Evolutionary conservation across 345 rosid species (phyloP).

Genomic region (Luvunga scandens): DNA sequence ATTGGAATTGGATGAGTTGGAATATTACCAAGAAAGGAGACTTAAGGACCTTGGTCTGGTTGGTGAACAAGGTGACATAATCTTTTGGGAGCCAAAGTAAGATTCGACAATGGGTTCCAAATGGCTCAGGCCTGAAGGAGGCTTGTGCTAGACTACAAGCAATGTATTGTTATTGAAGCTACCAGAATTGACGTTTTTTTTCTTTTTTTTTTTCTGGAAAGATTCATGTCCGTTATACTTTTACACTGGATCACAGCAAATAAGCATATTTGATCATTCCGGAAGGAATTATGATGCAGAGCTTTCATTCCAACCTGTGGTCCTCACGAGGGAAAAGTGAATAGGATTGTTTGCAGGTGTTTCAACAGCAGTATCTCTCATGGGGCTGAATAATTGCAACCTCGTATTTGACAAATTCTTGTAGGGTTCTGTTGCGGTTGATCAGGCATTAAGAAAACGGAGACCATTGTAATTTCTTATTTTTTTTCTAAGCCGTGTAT

Average conservation of each 20-base stretch:
- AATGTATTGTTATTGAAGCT: not conserved
- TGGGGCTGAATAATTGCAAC: too few species aligned
- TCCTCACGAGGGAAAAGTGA: not conserved
- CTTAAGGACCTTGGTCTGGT: slow-evolving; percentile 86
- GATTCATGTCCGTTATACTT: not conserved
- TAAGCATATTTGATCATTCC: not conserved
- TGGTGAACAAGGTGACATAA: slow-evolving; percentile 96
- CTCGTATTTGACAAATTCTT: too few species aligned
- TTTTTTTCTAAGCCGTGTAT: too few species aligned
- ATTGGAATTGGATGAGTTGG: slow-evolving; percentile 58
- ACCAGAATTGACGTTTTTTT: not conserved
- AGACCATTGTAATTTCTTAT: not conserved
- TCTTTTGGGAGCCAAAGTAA: slow-evolving; percentile 82
- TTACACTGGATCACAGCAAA: not conserved
- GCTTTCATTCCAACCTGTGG: not conserved
- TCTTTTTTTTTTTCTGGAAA: not conserved
- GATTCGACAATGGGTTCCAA: not conserved
- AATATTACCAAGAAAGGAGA: slow-evolving; percentile 92
- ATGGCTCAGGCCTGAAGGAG: not conserved
- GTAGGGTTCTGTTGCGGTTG: too few species aligned
- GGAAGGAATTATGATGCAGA: not conserved
- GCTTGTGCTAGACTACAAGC: not conserved
- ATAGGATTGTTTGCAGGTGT: not conserved
- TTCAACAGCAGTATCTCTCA: too few species aligned
- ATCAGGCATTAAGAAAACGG: not conserved